Evolutionary conservation across 2,329 filamentous ascomycete genomes (phyloP).

Genomic region (Calonectria pseudoturangicola): DNA sequence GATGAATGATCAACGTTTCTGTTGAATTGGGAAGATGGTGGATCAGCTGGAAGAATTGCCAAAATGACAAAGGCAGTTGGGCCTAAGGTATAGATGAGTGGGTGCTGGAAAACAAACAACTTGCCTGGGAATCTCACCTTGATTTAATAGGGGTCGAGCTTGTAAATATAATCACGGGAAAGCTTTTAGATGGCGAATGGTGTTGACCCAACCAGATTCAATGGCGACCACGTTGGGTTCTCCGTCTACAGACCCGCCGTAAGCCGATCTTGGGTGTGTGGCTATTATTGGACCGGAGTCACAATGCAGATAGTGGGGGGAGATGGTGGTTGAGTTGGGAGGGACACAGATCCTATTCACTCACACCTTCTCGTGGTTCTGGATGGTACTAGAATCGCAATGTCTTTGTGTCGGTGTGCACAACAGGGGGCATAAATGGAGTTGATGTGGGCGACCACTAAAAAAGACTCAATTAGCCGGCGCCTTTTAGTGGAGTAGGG

Average conservation of each 20-base stretch:
- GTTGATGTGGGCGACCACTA: not conserved
- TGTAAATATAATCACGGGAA: not conserved
- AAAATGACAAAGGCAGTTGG: not conserved
- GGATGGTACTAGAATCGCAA: not conserved
- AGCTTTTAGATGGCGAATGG: not conserved
- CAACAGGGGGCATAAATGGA: not conserved
- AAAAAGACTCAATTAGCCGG: slow-evolving; percentile 26
- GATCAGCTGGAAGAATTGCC: not conserved
- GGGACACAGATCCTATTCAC: not conserved
- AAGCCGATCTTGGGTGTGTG: not conserved
- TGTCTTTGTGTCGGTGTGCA: slow-evolving; percentile 1
- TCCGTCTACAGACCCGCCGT: not conserved
- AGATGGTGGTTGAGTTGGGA: not conserved
- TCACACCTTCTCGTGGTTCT: not conserved
- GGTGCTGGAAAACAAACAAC: too few species aligned
- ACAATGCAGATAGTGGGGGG: not conserved
- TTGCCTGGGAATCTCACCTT: slow-evolving; percentile 6
- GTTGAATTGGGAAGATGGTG: not conserved
- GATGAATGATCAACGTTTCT: slow-evolving; percentile 29
- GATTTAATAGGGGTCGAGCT: not conserved
- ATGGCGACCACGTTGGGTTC: not conserved
- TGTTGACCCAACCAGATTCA: not conserved
- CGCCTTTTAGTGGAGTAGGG: not conserved
- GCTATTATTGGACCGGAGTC: not conserved
- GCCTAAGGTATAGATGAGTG: not conserved